Evolutionary conservation across 2,329 filamentous ascomycete genomes (phyloP).

Genomic region (Drechslerella stenobrocha): DNA sequence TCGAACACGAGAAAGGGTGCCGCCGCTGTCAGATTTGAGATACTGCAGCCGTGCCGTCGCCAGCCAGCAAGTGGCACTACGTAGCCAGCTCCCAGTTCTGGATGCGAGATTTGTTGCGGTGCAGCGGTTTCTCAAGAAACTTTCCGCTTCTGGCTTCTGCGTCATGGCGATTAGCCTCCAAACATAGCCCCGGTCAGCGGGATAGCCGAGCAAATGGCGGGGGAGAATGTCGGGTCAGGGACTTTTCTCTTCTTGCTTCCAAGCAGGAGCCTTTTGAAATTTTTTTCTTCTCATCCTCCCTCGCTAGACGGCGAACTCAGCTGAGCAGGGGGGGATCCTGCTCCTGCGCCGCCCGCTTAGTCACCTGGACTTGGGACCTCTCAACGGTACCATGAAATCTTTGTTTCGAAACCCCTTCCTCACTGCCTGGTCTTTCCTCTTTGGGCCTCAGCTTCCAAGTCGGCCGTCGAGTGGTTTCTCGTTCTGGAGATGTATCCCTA

Average conservation of each 20-base stretch:
- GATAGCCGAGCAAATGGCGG: neutral
- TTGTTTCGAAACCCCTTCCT: neutral
- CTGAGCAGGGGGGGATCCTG: neutral
- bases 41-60: conserved; percentile 3
- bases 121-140: conserved; percentile 43
- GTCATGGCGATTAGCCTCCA: neutral
- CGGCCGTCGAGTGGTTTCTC: neutral
- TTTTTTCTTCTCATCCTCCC: too few relatives aligned
- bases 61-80: neutral
- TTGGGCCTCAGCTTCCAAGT: too few relatives aligned
- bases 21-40: neutral
- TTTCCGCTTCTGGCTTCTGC: conserved; percentile 5
- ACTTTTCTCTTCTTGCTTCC: conserved; percentile 1
- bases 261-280: conserved; percentile 17
- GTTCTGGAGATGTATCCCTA: neutral
- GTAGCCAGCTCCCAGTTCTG: conserved; percentile 2
- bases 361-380: neutral
- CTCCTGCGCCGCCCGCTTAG: neutral
- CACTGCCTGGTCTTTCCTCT: neutral
- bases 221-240: too few relatives aligned
- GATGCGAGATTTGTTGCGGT: neutral
- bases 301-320: conserved; percentile 7
- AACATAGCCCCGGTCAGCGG: neutral
- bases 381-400: neutral
- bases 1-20: neutral